Evolutionary conservation across 306 rosid species (phyloP).

Genomic region (Cercis canadensis): DNA sequence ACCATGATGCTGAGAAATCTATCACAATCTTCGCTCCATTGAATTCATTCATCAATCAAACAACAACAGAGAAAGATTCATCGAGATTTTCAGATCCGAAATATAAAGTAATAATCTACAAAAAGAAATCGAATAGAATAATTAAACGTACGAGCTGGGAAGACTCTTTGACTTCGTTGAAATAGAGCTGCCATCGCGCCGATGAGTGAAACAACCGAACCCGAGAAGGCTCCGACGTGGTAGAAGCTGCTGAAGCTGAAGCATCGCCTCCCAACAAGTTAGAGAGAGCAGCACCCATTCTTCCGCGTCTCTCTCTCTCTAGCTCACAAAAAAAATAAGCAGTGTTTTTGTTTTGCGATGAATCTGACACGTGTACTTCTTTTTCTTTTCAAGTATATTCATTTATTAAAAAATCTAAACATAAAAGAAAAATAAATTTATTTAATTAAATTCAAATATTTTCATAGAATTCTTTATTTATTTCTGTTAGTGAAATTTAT

Average conservation of each 20-base stretch:
- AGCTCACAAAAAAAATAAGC: too few species aligned
- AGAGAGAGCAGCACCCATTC: slow-evolving; percentile 54
- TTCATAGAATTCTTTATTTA: too few species aligned
- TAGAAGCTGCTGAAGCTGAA: background rate
- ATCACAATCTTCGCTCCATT: slow-evolving; percentile 59
- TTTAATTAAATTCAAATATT: too few species aligned
- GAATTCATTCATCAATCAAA: background rate
- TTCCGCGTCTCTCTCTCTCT: background rate
- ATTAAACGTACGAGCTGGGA: slow-evolving; percentile 53
- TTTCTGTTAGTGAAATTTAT: too few species aligned
- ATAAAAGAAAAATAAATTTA: too few species aligned
- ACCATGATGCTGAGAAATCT: slow-evolving; percentile 95
- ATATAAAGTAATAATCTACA: background rate
- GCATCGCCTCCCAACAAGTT: background rate
- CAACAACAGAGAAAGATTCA: background rate
- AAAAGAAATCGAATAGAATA: background rate
- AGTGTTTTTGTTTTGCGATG: too few species aligned
- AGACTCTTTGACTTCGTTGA: slow-evolving; percentile 53
- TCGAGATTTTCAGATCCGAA: slow-evolving; percentile 4
- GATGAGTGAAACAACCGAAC: slow-evolving; percentile 68
- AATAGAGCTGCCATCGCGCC: slow-evolving; percentile 76
- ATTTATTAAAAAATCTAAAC: too few species aligned
- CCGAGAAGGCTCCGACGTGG: slow-evolving; percentile 38
- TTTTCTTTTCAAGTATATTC: too few species aligned
- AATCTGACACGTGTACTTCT: too few species aligned